phyloP scores from a whole-genome alignment of 169 alveolate species.

The Plasmodium billcollinsi region DNA sequence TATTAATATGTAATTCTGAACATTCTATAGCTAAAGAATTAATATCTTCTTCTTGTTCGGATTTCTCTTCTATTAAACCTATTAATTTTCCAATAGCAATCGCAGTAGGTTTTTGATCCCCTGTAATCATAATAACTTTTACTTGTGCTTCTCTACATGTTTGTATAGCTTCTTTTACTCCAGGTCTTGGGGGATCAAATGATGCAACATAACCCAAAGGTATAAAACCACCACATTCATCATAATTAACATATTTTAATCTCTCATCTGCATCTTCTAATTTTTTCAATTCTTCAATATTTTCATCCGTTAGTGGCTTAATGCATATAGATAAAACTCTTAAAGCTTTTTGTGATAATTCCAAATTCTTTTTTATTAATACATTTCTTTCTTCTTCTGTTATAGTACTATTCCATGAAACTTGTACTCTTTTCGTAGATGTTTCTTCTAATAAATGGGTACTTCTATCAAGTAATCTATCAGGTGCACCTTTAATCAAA shows the following conservation, averaged over 20 bases:
- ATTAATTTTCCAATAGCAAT: conserved; percentile 97
- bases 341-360: conserved; percentile 87
- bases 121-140: conserved; percentile 96
- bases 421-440: conserved; percentile 15
- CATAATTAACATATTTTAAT: conserved; percentile 78
- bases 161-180: conserved; percentile 97
- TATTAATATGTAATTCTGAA: conserved; percentile 84
- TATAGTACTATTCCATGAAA: conserved; percentile 27
- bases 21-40: conserved; percentile 28
- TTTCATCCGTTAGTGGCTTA: conserved; percentile 87
- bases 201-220: conserved; percentile 91
- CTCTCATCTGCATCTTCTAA: conserved; percentile 89
- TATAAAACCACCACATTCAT: conserved; percentile 74
- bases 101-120: conserved; percentile 74
- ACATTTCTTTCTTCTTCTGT: conserved; percentile 43
- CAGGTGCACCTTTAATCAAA: conserved; percentile 94
- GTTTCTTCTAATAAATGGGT: conserved; percentile 45
- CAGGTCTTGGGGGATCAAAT: conserved; percentile 97
- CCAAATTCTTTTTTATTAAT: conserved; percentile 64
- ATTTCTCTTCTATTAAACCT: conserved; percentile 37
- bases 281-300: conserved; percentile 77
- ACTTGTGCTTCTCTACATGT: conserved; percentile 97
- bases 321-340: conserved; percentile 91
- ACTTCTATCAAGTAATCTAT: conserved; percentile 77
- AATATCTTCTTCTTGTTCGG: not conserved